Base-by-base conservation (phyloP, 2,329 filamentous ascomycete species). In the Verruconis gallopava region DNA sequence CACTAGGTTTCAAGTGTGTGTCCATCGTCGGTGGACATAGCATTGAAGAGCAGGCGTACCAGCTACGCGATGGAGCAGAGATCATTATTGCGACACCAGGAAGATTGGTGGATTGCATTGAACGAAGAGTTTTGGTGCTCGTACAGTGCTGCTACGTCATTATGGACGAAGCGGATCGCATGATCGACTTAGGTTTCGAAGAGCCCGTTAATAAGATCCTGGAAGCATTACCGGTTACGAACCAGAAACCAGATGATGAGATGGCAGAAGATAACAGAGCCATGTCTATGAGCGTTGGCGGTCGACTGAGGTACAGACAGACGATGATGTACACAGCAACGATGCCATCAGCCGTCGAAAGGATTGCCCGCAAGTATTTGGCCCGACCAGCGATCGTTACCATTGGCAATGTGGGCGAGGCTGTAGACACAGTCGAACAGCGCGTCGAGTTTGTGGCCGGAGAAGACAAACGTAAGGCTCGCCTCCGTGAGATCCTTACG, bases 271-370 rank as follows among this genome's bases (percentile, higher is more conserved):
- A 96, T 55, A 70, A 83, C 0, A 68, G 73, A 44, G 77, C 80
- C n/a, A 96, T 96, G 89, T 80, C 78, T 52, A 73, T 76, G 44
- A 81, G 82, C 53, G 65, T 93, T 2, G 79, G 79, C 41, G 77
- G 77, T 14, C 77, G 77, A 50, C 81, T 86, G 53, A 74, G 82
- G 17, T 96, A 96, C 65, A 73, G 91, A 45, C 89, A 98, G 62
- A 98, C 91, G 0, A 98, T 98, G 91, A 98, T 98, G 91, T 98
- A 96, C 75, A 96, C 91, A 49, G 91, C 91, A 41, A 98, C 91
- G 20, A 98, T 98, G 91, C 88, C 91, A 2, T 67, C 83, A 0
- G 77, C 83, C 0, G 84, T 98, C 13, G 91, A 98, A 59, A 83
- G 84, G 48, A 96, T 98, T 49, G 91, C 91, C n/a, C 81, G 88